Percentiles rank a stretch among this genome's conserved stretches.
These are phyloP conservation scores for Aspergillus caelatus DNA, from an alignment of 2,329 filamentous ascomycete genomes.

Conservation along the genomic window DNA sequence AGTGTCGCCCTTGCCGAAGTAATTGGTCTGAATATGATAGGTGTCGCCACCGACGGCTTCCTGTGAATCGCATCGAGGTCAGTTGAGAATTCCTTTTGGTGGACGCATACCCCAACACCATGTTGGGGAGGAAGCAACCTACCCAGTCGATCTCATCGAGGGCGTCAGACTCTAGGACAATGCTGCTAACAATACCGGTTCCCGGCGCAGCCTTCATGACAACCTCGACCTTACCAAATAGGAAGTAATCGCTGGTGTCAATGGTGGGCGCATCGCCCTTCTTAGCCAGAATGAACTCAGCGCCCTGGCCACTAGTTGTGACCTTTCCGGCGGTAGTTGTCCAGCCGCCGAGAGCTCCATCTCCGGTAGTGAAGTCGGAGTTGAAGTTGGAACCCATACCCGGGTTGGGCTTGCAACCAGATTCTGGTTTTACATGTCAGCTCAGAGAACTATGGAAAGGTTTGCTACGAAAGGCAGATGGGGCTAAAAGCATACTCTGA, in stretches of 20 bases:
- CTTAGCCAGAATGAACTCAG: constrained; percentile 74
- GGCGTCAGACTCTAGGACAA: constrained; percentile 89
- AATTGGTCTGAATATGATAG: constrained; percentile 72
- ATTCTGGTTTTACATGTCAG: constrained; percentile 30
- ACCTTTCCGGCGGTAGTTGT: constrained; percentile 68
- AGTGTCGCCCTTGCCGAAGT: constrained; percentile 91
- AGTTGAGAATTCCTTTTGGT: constrained; percentile 9
- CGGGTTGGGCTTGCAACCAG: constrained; percentile 66
- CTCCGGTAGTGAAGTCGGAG: constrained; percentile 43
- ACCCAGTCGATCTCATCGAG: constrained; percentile 98
- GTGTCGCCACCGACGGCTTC: constrained; percentile 41
- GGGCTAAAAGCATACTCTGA: constrained; percentile 25
- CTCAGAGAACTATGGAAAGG: neutral
- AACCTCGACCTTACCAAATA: constrained; percentile 91
- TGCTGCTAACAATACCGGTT: constrained; percentile 85
- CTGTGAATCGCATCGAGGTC: constrained; percentile 24
- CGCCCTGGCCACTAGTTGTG: constrained; percentile 70
- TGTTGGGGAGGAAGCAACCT: constrained; percentile 62
- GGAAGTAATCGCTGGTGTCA: constrained; percentile 90
- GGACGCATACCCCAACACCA: neutral
- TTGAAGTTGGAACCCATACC: constrained; percentile 58
- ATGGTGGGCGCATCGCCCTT: constrained; percentile 85
- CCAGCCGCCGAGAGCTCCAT: constrained; percentile 61
- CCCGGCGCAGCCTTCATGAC: constrained; percentile 84
- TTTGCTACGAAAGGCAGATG: neutral